Evolutionary conservation across 148 eudicot species (phyloP), one percentile per base, ranked within the genome.

Genomic region (Chenopodium suecicum): DNA sequence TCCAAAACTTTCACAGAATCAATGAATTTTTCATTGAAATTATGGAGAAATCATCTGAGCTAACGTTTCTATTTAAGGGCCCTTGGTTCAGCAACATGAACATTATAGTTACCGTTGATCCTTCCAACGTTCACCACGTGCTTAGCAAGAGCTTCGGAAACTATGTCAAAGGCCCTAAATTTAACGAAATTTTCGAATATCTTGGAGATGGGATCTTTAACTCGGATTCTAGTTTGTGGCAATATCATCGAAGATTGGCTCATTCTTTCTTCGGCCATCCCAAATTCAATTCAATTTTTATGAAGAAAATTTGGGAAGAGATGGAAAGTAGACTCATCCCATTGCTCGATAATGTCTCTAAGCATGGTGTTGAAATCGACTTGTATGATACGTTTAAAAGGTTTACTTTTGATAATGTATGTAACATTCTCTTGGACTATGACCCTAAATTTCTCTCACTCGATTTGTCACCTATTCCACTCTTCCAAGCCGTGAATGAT

Each of bases 161-260:
- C 64, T 91, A 87, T 63, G 89, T 84, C 1, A 91, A 91, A 75
- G 91, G 91, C 13, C 68, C 85, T 7, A 65, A 80, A 64, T 86
- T 87, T 77, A 67, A 47, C 17, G 85, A 90, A 73, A 87, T 87
- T 1, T 86, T 90, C 16, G 91, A 91, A 2, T 64, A 87, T 32
- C 71, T 89, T 48, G 92, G 94, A 54, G 87, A 87, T 23, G 94
- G 91, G 70, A 90, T 91, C 52, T 86, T 88, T 81, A 90, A 88
- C 58, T 63, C 88, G 0, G 92, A 90, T 41, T 41, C 7, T 41
- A 41, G 44, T 14, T 17, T 80, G 44, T 90, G 94, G 92, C 80
- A 52, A 46, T 46, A 46, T 29, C 82, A 83, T 23, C 70, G 90
- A 70, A 87, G 75, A 19, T 32, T 78, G 22, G 88, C 85, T 25